Conservation (phyloP, 306 rosid genomes). For the Pyrus betulifolia region DNA sequence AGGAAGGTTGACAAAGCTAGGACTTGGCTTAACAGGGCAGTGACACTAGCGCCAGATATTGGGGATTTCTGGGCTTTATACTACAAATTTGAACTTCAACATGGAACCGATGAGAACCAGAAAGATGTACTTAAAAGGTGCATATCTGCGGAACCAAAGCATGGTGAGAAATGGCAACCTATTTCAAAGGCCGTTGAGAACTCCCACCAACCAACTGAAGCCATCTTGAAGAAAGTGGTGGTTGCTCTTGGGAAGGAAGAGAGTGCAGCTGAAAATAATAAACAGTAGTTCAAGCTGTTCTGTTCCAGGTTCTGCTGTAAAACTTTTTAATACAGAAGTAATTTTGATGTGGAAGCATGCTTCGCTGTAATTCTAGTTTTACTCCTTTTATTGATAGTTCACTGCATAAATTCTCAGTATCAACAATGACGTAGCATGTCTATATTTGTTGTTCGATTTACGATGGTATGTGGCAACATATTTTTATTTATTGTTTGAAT, state of each 20-base stretch:
- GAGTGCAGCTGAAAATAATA: constrained; percentile 22
- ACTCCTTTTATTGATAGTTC: not conserved
- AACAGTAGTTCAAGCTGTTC: too few species aligned
- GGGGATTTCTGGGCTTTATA: constrained; percentile 90
- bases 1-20: constrained; percentile 93
- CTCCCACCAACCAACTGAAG: constrained; percentile 78
- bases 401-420: not conserved
- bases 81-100: constrained; percentile 87
- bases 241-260: constrained; percentile 80
- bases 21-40: constrained; percentile 82
- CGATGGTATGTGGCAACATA: not conserved
- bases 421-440: not conserved
- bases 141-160: constrained; percentile 79
- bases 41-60: constrained; percentile 81
- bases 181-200: constrained; percentile 83
- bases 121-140: constrained; percentile 73
- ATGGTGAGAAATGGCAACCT: constrained; percentile 87
- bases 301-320: too few species aligned
- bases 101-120: constrained; percentile 76
- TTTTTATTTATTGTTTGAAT: not conserved
- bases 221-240: constrained; percentile 73
- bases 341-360: not conserved
- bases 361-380: not conserved
- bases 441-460: not conserved
- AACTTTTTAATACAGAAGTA: not conserved